Base-by-base conservation (phyloP, 192 early-diverging fungal genomes). In the Linnemannia elongata region DNA sequence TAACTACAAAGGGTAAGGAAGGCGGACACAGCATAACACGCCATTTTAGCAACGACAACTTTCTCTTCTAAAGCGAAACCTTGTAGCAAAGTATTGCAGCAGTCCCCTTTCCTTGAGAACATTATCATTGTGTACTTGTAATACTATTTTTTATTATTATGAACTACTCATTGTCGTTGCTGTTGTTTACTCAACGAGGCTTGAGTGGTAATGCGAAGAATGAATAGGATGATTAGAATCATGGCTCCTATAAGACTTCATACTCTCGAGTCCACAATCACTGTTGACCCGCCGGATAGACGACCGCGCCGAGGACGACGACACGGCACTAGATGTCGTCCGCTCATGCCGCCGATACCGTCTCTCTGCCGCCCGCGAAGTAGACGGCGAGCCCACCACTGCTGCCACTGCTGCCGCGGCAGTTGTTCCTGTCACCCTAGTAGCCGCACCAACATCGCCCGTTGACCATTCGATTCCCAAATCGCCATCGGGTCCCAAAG, bases 231-330 rank as follows among this genome's bases (percentile, higher is more conserved):
- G 68, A 38, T 24, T 39, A 13, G 77, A 27, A 33, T 79, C 49
- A 24, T 70, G 52, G 17, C 45, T 44, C 70, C 68, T 42, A n/a
- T 80, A 79, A 1, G 76, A 38, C 41, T 27, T 71, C 79, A 86
- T 77, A 33, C 84, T 86, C 75, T 86, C 84, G 24, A 80, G 38
- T 35, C 84, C 79, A 74, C 84, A 86, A 74, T 86, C 84, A 39
- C 84, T 86, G 20, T 47, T 77, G n/a, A 72, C 74, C 7, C 84
- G 78, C 18, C 84, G 79, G 27, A 86, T 30, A 74, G 78, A 79
- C 6, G 79, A 75, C 27, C 79, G 45, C 4, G 54, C 79, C 57
- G 74, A 75, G 47, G 30, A 33, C 3, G 84, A 81, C 9, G 83
- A 76, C 30, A 74, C 66, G 44, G 20, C 33, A 36, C 80, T 82